Percentiles rank a stretch among this genome's conserved stretches.
Conservation (phyloP, 2,329 filamentous ascomycete genomes). For the Cladosporium sp. region DNA sequence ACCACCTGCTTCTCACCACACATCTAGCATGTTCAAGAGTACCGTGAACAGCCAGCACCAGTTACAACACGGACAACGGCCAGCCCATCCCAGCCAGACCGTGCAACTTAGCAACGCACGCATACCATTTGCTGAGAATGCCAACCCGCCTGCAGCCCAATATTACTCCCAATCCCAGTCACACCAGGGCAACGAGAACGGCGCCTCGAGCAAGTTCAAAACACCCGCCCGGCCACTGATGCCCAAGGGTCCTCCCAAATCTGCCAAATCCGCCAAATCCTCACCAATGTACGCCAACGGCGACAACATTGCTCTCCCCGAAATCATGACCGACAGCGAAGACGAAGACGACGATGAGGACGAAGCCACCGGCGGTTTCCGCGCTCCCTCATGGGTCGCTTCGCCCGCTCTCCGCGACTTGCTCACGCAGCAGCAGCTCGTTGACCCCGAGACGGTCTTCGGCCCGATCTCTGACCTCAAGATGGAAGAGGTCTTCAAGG, state of each 20-base stretch:
- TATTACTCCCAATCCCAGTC: slow-evolving; percentile 16
- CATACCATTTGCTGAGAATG: slow-evolving; percentile 78
- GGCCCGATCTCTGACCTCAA: slow-evolving; percentile 82
- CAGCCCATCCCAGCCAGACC: slow-evolving; percentile 73
- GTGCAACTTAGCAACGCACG: slow-evolving; percentile 82
- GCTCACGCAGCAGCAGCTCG: slow-evolving; percentile 74
- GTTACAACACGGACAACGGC: slow-evolving; percentile 52
- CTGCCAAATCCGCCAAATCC: slow-evolving; percentile 58
- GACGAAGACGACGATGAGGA: slow-evolving; percentile 66
- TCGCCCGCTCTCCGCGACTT: slow-evolving; percentile 74
- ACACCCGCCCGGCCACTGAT: slow-evolving; percentile 59
- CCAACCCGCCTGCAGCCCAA: slow-evolving; percentile 42
- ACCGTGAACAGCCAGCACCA: slow-evolving; percentile 65
- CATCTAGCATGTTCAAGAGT: slow-evolving; percentile 56
- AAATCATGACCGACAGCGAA: slow-evolving; percentile 92
- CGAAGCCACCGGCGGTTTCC: slow-evolving; percentile 46
- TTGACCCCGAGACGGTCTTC: slow-evolving; percentile 83
- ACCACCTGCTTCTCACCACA: slow-evolving; percentile 46
- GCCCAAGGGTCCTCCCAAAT: slow-evolving; percentile 22
- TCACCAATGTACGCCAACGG: slow-evolving; percentile 86
- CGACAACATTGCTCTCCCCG: slow-evolving; percentile 85
- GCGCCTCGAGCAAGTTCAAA: slow-evolving; percentile 51
- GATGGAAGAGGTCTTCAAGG: slow-evolving; percentile 92
- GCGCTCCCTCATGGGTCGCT: slow-evolving; percentile 79
- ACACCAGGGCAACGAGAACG: slow-evolving; percentile 20